phyloP scores from a whole-genome alignment of 257 asterid genomes.

The Capsicum rhomboideum region DNA sequence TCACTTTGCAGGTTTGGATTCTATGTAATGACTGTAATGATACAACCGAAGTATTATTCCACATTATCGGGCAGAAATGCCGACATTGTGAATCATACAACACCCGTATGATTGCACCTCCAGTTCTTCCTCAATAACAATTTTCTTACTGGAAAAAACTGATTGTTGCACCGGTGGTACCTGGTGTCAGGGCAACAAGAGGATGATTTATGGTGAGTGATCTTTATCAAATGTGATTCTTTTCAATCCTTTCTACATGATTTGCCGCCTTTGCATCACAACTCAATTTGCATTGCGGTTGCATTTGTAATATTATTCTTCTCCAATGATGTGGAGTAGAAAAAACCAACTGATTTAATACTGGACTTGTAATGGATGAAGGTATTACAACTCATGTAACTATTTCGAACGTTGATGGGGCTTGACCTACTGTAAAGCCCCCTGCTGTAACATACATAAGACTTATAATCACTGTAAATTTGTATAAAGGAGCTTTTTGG shows the following conservation, averaged over 20 bases:
- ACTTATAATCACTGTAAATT: background rate
- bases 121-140: slow-evolving; percentile 65
- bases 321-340: background rate
- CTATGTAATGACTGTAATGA: slow-evolving; percentile 94
- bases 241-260: background rate
- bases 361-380: background rate
- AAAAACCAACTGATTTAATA: background rate
- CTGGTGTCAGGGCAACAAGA: background rate
- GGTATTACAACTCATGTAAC: background rate
- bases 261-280: background rate
- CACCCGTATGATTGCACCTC: slow-evolving; percentile 76
- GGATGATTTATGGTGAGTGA: background rate
- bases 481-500: background rate
- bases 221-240: background rate
- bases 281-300: background rate
- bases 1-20: slow-evolving; percentile 68
- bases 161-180: background rate
- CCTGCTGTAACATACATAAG: background rate
- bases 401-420: background rate
- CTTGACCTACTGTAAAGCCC: background rate
- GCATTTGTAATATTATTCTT: background rate
- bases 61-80: slow-evolving; percentile 89
- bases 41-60: slow-evolving; percentile 87
- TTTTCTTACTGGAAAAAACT: no score
- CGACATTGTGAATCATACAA: slow-evolving; percentile 84